These are phyloP conservation scores for Backusella liffmaniae DNA, from an alignment of 192 early-diverging fungal genomes.

Conservation along the genomic window DNA sequence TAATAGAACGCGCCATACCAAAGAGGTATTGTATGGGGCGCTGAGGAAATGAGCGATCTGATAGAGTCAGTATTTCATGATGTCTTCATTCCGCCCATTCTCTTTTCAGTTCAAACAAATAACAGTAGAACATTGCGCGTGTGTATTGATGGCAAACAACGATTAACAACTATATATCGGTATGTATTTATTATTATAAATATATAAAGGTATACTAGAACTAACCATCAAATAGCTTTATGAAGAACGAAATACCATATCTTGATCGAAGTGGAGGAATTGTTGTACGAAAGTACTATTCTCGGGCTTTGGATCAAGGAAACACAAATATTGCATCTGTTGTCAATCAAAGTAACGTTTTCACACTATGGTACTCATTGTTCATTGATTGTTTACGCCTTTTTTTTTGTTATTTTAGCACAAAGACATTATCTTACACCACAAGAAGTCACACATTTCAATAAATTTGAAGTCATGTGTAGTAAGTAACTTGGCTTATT, in stretches of 20 bases:
- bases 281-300: neutral
- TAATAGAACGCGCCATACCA: conserved; percentile 13
- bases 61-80: neutral
- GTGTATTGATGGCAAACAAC: conserved; percentile 9
- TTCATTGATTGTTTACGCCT: neutral
- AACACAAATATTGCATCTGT: neutral
- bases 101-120: neutral
- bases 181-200: neutral
- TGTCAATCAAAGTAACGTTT: neutral
- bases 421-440: neutral
- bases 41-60: neutral
- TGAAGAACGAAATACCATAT: conserved; percentile 13
- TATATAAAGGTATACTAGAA: neutral
- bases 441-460: neutral
- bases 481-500: neutral
- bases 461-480: neutral
- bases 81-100: neutral
- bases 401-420: neutral
- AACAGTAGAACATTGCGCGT: neutral
- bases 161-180: neutral
- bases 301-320: neutral
- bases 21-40: neutral
- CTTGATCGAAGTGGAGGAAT: neutral
- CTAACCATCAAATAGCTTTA: neutral
- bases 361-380: too few relatives aligned